Evolutionary conservation across 441 rosid species (phyloP), one percentile per base, ranked within the genome.

Genomic region (Pelargonium hybrid): DNA sequence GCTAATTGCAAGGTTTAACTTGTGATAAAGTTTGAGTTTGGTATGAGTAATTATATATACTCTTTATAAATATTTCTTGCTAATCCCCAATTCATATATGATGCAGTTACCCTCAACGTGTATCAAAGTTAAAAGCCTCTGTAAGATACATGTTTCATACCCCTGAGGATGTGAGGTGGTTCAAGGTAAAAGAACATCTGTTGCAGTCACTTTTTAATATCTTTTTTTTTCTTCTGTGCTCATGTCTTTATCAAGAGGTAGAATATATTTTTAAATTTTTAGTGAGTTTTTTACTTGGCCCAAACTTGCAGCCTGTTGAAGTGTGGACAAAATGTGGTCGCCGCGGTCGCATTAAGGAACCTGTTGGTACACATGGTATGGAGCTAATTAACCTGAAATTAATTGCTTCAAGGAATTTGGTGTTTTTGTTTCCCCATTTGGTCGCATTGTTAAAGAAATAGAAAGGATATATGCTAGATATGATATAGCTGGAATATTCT

Each of bases 141-240:
- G 96, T 91, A 5, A 84, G 96, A 77, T 91, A 87, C 64, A 91
- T 90, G 96, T 94, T 91, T 79, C 96, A 91, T 74, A 87, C 77
- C 70, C 98, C 96, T 15, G 98, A 90, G 77, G 98, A 94, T 39
- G 98, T 94, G 67, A 87, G 82, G 84, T 92, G 98, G 98, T 94
- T 90, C 80, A 94, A 94, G 95, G 98, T 93, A 75, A 59, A 75
- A 67, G 50, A 31, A 65, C 71, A 61, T 54, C 67, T 65, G 7
- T 14, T 14, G 41, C 25, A 21, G 15, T 7, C n/a, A 56, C 18
- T 68, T 7, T 7, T 47, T 14, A 10, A 56, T 21, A 26, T 56
- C 65, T 20, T 47, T n/a, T 59, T 31, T 69, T 21, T 50, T 31
- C 13, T 18, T 7, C 25, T 47, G 37, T 41, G 10, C 3, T 52